Base-by-base conservation (phyloP, 2,329 filamentous ascomycete species). In the Blastomyces parvus region DNA sequence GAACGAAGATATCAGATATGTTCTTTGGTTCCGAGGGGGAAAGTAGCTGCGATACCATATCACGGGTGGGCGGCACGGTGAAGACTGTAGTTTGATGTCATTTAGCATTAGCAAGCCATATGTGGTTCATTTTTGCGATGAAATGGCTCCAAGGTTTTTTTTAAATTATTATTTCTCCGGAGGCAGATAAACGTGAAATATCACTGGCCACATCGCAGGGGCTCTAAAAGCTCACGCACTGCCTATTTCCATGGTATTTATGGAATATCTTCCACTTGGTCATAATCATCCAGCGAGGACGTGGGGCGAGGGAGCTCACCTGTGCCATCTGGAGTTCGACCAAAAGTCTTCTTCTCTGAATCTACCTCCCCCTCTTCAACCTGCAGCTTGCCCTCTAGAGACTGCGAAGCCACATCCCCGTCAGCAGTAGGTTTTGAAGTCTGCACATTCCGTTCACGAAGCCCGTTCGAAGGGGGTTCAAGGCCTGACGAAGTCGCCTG, bases 41-140 rank as follows among this genome's bases (percentile, higher is more conserved):
- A 70, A 99, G 86, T 62, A 99, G 84, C 79, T 97, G 94, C 60
- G 93, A 96, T 70, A 99, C 93, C 94, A 99, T 97, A 79, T 99
- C 94, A 81, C 97, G 91, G 63, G 94, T 99, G 66, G 91, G 88
- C 58, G 94, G 94, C 62, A 99, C 94, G 64, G 91, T 88, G 74
- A 99, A 99, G 71, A 96, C 94, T 97, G 55, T n/a, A 19, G 56
- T 60, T 36, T 36, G 50, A 27, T 59, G 38, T 62, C 33, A 48
- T 40, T 13, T 3, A 7, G 40, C 53, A 30, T 59, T 59, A 59
- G 57, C 42, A 59, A 48, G 46, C 57, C 25, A 11, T 55, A 46
- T 17, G 5, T 19, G 17, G 22, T 30, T 33, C 42, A 33, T 33
- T 46, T 33, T 48, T 30, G 27, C 46, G 40, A 42, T n/a, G 57